Percentiles rank a stretch among this genome's conserved stretches.
Evolutionary conservation across 208 protist species (phyloP).

Genomic region (Acanthamoeba quina): DNA sequence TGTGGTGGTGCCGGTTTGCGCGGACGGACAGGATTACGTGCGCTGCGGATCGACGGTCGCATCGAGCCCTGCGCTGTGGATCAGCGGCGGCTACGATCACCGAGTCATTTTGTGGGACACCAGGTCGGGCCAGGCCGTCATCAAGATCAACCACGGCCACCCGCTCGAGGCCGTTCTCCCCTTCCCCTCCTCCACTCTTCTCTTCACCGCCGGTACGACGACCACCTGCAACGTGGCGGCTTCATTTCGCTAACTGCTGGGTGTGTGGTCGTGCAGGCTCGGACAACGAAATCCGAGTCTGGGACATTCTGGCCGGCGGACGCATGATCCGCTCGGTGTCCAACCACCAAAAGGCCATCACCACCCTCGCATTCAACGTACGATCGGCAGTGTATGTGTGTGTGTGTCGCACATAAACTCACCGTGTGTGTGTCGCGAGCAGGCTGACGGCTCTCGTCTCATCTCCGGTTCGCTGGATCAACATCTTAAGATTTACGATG

Average conservation of each 20-base stretch:
- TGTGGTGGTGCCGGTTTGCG: background rate
- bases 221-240: no score
- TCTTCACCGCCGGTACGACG: slow-evolving; percentile 63
- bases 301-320: slow-evolving; percentile 81
- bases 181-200: slow-evolving; percentile 75
- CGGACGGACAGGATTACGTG: slow-evolving; percentile 39
- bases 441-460: slow-evolving; percentile 59
- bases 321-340: slow-evolving; percentile 74
- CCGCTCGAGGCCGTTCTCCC: slow-evolving; percentile 80
- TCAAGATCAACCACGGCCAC: slow-evolving; percentile 78
- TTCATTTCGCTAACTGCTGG: background rate
- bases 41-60: slow-evolving; percentile 58
- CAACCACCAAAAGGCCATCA: slow-evolving; percentile 85
- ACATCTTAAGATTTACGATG: slow-evolving; percentile 84
- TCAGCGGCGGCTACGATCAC: slow-evolving; percentile 82
- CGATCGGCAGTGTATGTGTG: background rate
- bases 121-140: slow-evolving; percentile 34
- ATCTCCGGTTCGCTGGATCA: slow-evolving; percentile 82
- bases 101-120: slow-evolving; percentile 82
- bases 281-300: slow-evolving; percentile 77
- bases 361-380: slow-evolving; percentile 76
- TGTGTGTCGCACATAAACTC: background rate
- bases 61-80: slow-evolving; percentile 62
- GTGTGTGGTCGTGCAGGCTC: background rate
- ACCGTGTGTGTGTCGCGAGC: background rate